phyloP scores from a whole-genome alignment of 176 grass and related monocot species.

The Urochloa ruziziensis region DNA sequence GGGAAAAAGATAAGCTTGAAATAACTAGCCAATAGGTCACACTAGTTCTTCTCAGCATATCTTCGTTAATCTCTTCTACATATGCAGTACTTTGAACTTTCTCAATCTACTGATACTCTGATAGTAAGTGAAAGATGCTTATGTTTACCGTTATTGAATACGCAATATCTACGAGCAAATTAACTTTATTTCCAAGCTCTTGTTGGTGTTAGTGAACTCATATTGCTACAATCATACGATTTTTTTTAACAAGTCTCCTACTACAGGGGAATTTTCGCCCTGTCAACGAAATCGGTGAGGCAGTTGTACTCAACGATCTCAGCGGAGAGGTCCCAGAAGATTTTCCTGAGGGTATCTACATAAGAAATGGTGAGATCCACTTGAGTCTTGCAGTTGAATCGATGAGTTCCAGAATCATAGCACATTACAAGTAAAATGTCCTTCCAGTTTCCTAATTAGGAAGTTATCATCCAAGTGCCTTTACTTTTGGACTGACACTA shows the following conservation, averaged over 20 bases:
- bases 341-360: slow-evolving; percentile 34
- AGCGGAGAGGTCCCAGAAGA: not conserved
- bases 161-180: no score
- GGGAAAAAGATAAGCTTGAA: not conserved
- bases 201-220: no score
- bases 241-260: not conserved
- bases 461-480: no score
- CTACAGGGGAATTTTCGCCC: not conserved
- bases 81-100: not conserved
- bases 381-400: not conserved
- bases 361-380: slow-evolving; percentile 28
- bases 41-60: no score
- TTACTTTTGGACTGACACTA: no score
- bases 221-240: not conserved
- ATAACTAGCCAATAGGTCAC: not conserved
- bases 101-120: no score
- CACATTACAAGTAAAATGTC: no score
- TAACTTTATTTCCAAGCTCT: not conserved
- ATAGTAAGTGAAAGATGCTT: no score
- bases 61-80: no score
- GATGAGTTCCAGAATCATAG: not conserved
- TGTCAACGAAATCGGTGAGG: slow-evolving; percentile 15
- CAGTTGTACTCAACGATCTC: not conserved
- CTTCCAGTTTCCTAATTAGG: no score
- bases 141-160: no score